phyloP scores from a whole-genome alignment of 305 asterid species.

The Fraxinus latifolia region DNA sequence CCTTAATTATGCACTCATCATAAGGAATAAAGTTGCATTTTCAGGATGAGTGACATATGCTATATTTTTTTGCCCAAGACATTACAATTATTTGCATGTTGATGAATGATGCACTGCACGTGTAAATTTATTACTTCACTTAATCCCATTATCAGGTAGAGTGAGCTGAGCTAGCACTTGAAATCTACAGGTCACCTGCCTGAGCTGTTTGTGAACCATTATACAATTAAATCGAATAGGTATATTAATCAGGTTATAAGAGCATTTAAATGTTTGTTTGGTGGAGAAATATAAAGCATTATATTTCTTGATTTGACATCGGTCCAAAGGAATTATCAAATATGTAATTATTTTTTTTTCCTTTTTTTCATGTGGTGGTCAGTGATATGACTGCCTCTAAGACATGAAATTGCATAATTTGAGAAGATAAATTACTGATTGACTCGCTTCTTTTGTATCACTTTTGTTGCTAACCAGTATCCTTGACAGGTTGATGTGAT shows the following conservation, averaged over 20 bases:
- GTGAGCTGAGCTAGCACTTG: slow-evolving; percentile 8
- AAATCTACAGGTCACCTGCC: neutral
- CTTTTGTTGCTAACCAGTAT: slow-evolving; percentile 24
- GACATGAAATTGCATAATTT: neutral
- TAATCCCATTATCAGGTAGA: neutral
- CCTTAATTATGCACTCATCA: neutral
- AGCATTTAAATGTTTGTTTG: neutral
- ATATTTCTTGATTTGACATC: neutral
- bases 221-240: neutral
- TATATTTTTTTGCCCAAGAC: neutral
- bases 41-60: neutral
- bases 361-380: neutral
- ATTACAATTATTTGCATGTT: neutral
- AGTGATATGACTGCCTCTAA: neutral
- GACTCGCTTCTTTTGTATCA: slow-evolving; percentile 2
- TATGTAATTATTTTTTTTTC: neutral
- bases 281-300: neutral
- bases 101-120: neutral
- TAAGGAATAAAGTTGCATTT: neutral
- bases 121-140: neutral
- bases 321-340: neutral
- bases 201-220: neutral
- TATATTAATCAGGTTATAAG: neutral
- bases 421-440: neutral
- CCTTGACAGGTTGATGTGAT: slow-evolving; percentile 65